Base-by-base conservation (phyloP, 495 filamentous ascomycete genomes). In the Patellaria atrata region DNA sequence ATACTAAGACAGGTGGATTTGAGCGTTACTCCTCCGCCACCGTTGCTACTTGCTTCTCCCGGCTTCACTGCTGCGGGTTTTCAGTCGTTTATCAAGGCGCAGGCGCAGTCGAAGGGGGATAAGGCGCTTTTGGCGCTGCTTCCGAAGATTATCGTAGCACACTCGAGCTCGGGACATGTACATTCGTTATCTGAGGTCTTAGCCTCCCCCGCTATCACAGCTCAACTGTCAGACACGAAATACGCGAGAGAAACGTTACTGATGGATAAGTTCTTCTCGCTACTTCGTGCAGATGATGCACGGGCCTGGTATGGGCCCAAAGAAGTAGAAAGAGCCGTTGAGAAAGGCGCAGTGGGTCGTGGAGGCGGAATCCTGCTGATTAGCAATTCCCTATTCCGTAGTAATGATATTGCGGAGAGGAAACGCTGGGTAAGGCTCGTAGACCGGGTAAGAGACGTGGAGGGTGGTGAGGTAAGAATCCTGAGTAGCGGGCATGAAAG, bases 401-500 rank as follows among this genome's bases (percentile, higher is more conserved):
- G 77, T 31, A 69, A 91, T 53, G 76, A 86, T 39, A 67, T 96
- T n/a, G 64, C 61, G 8, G 76, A 74, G 48, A 65, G 89, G 52
- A 85, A 71, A 52, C 71, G 70, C 37, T 94, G 81, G 67, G 91
- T 97, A 3, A 56, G 60, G 15, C 64, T 96, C 44, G 87, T 94
- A 25, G 89, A 97, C 54, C 79, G 75, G 28, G 89, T 96, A n/a
- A 78, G 78, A 45, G 79, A 78, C 30, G 56, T 64, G 3, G 73
- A 79, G 32, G 91, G 91, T 22, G 89, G 89, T 0, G 85, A 94
- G 47, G 78, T 81, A 1, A 71, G 84, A 32, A 65, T 94, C 17
- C 57, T 96, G 27, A 96, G 91, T 47, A 84, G 78, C 41, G 77
- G 89, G 48, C 87, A 96, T 55, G 89, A 94, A 62, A 94, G 89